phyloP scores from a whole-genome alignment of 495 filamentous ascomycete species.

The Penicillium riverlandense region DNA sequence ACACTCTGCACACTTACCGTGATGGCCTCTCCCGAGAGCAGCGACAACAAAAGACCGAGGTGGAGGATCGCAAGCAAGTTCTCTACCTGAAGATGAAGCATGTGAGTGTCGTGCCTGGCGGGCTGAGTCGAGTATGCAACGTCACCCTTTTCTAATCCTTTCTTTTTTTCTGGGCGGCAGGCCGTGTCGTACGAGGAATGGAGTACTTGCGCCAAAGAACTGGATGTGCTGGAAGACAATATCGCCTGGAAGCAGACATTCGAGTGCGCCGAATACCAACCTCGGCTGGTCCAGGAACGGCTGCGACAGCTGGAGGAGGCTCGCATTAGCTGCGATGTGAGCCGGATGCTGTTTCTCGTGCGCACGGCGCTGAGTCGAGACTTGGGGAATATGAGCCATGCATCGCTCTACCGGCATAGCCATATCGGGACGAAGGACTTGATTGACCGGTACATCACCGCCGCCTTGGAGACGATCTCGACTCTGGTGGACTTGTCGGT shows the following conservation, averaged over 20 bases:
- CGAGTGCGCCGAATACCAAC: conserved; percentile 63
- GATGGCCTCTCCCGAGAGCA: conserved; percentile 52
- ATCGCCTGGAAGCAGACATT: conserved; percentile 71
- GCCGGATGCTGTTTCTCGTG: conserved; percentile 70
- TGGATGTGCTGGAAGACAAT: conserved; percentile 76
- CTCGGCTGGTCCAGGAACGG: conserved; percentile 56
- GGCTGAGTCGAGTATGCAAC: conserved; percentile 6
- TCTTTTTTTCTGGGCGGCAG: conserved; percentile 22
- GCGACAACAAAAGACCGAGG: conserved; percentile 37
- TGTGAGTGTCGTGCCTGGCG: conserved; percentile 31
- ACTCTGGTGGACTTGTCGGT: conserved; percentile 59
- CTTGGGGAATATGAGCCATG: conserved; percentile 79
- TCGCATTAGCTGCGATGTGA: conserved; percentile 64
- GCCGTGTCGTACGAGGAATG: conserved; percentile 59
- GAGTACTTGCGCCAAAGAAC: conserved; percentile 56
- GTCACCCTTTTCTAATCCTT: conserved; percentile 5
- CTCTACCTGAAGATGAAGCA: conserved; percentile 55
- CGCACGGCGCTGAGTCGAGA: conserved; percentile 75
- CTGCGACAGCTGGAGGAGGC: conserved; percentile 71
- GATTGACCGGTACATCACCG: conserved; percentile 80
- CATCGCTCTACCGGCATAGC: conserved; percentile 74
- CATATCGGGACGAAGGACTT: conserved; percentile 81
- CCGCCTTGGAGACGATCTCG: conserved; percentile 63
- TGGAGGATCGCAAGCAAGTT: conserved; percentile 56
- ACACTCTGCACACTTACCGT: conserved; percentile 40